These are phyloP conservation scores for Epicoccum sorghinum DNA, from an alignment of 2,329 filamentous ascomycete species.

Conservation along the genomic window DNA sequence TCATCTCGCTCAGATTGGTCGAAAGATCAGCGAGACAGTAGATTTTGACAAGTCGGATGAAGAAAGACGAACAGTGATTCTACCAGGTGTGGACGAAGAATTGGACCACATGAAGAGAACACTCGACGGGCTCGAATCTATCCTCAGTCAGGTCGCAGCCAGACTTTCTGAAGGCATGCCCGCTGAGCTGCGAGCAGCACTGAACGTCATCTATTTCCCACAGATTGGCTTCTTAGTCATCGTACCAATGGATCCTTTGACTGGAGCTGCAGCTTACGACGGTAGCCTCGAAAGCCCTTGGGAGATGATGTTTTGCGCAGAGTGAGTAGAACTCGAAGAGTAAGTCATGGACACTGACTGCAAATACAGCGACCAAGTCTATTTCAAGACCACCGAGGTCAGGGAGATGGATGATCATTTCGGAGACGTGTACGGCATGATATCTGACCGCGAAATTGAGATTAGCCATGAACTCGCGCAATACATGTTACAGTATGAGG, in stretches of 20 bases:
- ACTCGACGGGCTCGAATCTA: constrained; percentile 77
- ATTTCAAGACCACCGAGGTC: constrained; percentile 88
- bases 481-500: constrained; percentile 71
- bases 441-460: constrained; percentile 91
- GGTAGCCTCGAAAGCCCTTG: constrained; percentile 68
- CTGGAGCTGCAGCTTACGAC: constrained; percentile 66
- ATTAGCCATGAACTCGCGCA: constrained; percentile 80
- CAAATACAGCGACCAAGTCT: constrained; percentile 60
- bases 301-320: constrained; percentile 78
- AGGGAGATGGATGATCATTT: constrained; percentile 78
- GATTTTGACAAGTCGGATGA: constrained; percentile 80
- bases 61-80: constrained; percentile 74
- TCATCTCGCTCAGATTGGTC: constrained; percentile 69
- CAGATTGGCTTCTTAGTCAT: constrained; percentile 89
- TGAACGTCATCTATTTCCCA: constrained; percentile 88
- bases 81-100: constrained; percentile 70
- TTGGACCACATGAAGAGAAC: constrained; percentile 79
- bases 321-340: constrained; percentile 40
- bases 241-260: constrained; percentile 66
- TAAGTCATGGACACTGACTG: neutral
- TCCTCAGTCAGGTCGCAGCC: constrained; percentile 71
- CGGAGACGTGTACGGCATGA: constrained; percentile 83
- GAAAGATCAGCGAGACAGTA: constrained; percentile 71
- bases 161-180: constrained; percentile 70
- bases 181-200: constrained; percentile 56